Conservation (phyloP, 1,284 basidiomycete species). For the Cutaneotrichosporon arboriforme region DNA sequence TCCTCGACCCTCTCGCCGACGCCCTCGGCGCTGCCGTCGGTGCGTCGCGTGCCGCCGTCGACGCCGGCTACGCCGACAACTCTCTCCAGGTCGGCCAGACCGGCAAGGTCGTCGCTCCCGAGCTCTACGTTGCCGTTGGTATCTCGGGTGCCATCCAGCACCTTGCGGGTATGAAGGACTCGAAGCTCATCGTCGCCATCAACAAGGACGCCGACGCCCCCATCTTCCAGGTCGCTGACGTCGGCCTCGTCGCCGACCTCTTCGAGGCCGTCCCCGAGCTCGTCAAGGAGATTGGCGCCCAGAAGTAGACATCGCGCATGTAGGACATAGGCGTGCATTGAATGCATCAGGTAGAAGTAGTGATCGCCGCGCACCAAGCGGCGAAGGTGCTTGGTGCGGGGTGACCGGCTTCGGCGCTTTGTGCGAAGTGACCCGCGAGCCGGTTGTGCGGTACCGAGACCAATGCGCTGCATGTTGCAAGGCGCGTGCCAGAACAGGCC, state of each 20-base stretch:
- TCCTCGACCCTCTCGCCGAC: constrained; percentile 90
- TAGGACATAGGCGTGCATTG: constrained; percentile 12
- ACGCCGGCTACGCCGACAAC: constrained; percentile 97
- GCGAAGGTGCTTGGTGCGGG: neutral
- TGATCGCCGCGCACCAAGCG: neutral
- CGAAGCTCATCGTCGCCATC: constrained; percentile 94
- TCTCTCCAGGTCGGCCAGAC: constrained; percentile 98
- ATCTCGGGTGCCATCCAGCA: constrained; percentile 99
- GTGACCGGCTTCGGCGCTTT: neutral
- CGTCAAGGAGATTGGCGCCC: constrained; percentile 61
- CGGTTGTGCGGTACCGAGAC: no score
- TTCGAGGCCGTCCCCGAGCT: constrained; percentile 84
- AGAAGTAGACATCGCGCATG: constrained; percentile 12
- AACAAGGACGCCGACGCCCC: constrained; percentile 99
- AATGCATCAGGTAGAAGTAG: constrained; percentile 14
- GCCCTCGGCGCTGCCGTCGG: constrained; percentile 91
- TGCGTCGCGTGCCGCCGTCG: constrained; percentile 94
- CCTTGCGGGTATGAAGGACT: constrained; percentile 99
- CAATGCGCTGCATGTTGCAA: no score
- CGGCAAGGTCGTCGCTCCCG: constrained; percentile 63
- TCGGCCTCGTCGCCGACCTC: constrained; percentile 87
- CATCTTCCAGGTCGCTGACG: constrained; percentile 98
- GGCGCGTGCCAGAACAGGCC: no score
- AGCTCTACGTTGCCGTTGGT: constrained; percentile 92
- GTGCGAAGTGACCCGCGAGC: no score